phyloP scores from a whole-genome alignment of 169 alveolate genomes.

The Sarcocystis neurona region DNA sequence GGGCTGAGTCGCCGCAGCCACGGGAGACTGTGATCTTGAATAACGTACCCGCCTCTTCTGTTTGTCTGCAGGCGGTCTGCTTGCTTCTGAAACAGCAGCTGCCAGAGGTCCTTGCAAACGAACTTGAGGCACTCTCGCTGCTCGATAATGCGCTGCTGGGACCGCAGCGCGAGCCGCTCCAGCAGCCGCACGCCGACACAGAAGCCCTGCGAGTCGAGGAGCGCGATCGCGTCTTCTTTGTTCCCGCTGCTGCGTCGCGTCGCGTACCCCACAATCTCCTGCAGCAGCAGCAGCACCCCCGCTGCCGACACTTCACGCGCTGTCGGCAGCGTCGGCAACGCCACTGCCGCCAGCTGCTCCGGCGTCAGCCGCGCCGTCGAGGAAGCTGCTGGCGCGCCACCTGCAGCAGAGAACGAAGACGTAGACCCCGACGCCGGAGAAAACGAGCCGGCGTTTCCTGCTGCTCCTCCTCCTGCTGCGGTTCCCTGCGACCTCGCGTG shows the following conservation, averaged over 20 bases:
- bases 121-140: constrained; percentile 72
- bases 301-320: constrained; percentile 35
- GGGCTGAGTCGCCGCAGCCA: constrained; percentile 69
- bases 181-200: constrained; percentile 37
- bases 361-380: neutral
- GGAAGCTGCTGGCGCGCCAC: neutral
- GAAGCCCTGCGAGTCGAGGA: constrained; percentile 34
- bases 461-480: too few species aligned
- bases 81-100: constrained; percentile 69
- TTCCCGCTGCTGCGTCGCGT: constrained; percentile 41
- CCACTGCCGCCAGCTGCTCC: neutral
- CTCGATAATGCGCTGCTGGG: constrained; percentile 59
- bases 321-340: neutral
- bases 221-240: constrained; percentile 33
- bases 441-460: neutral
- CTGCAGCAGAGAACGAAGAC: neutral
- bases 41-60: constrained; percentile 71
- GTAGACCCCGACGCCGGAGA: neutral
- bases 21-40: constrained; percentile 64
- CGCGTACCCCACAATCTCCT: constrained; percentile 34
- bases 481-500: too few species aligned
- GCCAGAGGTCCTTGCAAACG: constrained; percentile 74
- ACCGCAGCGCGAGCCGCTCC: constrained; percentile 45
- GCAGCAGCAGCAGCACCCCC: constrained; percentile 44
- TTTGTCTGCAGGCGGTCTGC: constrained; percentile 76